A percentile compares a stretch with the other conserved stretches of the same genome.
These are phyloP conservation scores for Lumnitzera racemosa DNA, from an alignment of 345 rosid species.

Conservation along the genomic window DNA sequence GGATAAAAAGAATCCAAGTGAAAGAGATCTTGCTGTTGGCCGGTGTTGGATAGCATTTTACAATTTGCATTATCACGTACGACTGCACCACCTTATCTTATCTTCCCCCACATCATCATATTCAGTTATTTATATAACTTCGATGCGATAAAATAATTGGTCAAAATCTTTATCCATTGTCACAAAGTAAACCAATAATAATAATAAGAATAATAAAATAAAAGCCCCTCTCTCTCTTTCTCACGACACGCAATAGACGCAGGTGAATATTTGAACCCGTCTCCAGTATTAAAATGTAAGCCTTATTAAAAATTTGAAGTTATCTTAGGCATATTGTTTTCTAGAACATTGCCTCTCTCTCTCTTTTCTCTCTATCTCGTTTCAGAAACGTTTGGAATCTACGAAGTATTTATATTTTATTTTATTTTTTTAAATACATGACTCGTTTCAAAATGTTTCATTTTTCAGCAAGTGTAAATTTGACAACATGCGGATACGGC, in stretches of 20 bases:
- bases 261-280: not conserved
- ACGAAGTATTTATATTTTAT: no score
- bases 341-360: not conserved
- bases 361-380: not conserved
- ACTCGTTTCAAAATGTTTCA: no score
- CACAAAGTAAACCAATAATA: no score
- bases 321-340: conserved; percentile 1
- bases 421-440: no score
- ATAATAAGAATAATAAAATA: not conserved
- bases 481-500: no score
- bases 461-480: no score
- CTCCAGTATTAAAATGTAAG: conserved; percentile 1
- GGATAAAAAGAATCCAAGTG: conserved; percentile 40
- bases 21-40: conserved; percentile 25
- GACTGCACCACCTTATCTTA: conserved; percentile 38
- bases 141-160: no score
- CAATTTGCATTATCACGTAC: conserved; percentile 26
- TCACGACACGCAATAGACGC: not conserved
- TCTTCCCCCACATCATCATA: conserved; percentile 25
- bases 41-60: conserved; percentile 15
- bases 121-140: no score
- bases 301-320: conserved; percentile 2
- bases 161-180: no score
- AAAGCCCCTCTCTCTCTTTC: not conserved
- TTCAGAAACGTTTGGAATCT: no score